Percentiles rank a stretch among this genome's conserved stretches.
phyloP scores from a whole-genome alignment of 106 monocot genomes.

The Narthecium ossifragum region DNA sequence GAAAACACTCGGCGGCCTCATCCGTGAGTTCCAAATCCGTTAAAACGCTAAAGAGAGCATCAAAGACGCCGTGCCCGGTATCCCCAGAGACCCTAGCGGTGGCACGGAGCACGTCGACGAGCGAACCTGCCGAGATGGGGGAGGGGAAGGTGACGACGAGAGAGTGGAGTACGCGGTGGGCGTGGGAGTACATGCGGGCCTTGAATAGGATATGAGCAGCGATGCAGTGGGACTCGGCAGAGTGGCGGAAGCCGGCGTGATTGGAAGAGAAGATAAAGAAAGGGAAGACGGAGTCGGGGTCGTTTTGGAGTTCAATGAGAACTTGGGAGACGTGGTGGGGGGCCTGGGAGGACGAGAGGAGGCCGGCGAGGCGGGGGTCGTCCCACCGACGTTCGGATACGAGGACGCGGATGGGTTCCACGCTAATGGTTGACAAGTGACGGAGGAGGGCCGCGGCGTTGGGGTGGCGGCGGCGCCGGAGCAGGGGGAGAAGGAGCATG shows the following conservation, averaged over 20 bases:
- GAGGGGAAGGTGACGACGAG: conserved; percentile 11
- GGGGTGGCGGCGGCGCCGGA: neutral
- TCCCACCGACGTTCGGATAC: conserved; percentile 25
- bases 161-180: conserved; percentile 28
- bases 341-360: conserved; percentile 27
- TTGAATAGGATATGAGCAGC: conserved; percentile 48
- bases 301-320: conserved; percentile 20
- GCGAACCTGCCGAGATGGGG: neutral
- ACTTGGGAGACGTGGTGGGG: conserved; percentile 17
- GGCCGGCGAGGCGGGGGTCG: conserved; percentile 31
- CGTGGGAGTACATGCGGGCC: conserved; percentile 32
- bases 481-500: neutral
- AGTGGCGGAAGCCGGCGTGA: conserved; percentile 28
- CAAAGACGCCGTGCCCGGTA: conserved; percentile 32
- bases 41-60: conserved; percentile 47
- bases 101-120: conserved; percentile 20
- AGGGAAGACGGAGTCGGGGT: conserved; percentile 37
- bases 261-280: conserved; percentile 37
- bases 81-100: conserved; percentile 13
- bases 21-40: conserved; percentile 39
- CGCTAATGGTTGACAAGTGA: neutral
- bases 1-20: conserved; percentile 50
- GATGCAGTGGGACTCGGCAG: conserved; percentile 37
- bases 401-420: conserved; percentile 13
- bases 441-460: neutral